These are phyloP conservation scores for Boletellus deceptivus DNA, from an alignment of 1,284 basidiomycete genomes.

Conservation along the genomic window DNA sequence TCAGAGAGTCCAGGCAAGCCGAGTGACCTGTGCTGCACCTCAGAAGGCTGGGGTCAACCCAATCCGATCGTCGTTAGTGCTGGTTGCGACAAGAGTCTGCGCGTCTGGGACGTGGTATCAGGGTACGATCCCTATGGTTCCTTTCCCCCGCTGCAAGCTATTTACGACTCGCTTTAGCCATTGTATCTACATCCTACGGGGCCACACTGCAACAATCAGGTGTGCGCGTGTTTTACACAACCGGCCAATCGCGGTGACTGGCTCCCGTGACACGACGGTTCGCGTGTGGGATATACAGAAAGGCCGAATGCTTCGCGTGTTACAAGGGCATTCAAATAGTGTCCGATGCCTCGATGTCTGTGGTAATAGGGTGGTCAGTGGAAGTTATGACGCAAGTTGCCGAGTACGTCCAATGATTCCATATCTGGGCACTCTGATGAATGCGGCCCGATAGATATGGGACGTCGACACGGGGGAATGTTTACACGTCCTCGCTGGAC, in stretches of 20 bases:
- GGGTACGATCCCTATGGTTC: constrained; percentile 50
- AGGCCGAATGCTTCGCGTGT: constrained; percentile 66
- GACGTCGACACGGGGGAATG: constrained; percentile 84
- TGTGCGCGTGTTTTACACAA: constrained; percentile 89
- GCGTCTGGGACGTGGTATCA: constrained; percentile 89
- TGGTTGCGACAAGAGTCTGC: constrained; percentile 86
- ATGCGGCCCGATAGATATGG: constrained; percentile 60
- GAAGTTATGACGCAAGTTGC: constrained; percentile 86
- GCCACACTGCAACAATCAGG: constrained; percentile 90
- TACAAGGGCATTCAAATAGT: constrained; percentile 80
- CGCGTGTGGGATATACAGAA: constrained; percentile 92
- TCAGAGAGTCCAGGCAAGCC: constrained; percentile 33
- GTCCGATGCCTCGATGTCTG: constrained; percentile 89
- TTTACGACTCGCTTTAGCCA: constrained; percentile 42
- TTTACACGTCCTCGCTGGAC: constrained; percentile 82
- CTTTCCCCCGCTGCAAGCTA: not conserved
- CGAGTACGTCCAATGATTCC: constrained; percentile 49
- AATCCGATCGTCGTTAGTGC: constrained; percentile 83
- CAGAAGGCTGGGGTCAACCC: constrained; percentile 58
- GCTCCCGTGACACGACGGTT: constrained; percentile 83
- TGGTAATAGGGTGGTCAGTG: constrained; percentile 80
- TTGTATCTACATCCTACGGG: constrained; percentile 78
- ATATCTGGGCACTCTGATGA: not conserved
- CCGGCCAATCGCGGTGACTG: constrained; percentile 86
- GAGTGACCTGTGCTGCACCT: constrained; percentile 64